Conservation (phyloP, 1,284 basidiomycete genomes). For the Leucoagaricus sp. region DNA sequence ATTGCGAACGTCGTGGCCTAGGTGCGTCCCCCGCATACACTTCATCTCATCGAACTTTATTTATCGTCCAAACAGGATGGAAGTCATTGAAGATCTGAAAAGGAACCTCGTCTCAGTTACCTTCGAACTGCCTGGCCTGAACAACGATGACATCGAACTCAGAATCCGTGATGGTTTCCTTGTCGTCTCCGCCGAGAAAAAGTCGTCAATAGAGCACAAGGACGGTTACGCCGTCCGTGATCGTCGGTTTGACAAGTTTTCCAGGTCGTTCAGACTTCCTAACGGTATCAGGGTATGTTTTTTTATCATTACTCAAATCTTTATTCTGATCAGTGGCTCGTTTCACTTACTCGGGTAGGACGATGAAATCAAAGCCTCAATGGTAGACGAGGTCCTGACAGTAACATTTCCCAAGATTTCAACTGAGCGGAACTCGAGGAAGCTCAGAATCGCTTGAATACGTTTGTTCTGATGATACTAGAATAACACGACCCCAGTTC, state of each 20-base stretch:
- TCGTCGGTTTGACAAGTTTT: constrained; percentile 16
- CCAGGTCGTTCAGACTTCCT: constrained; percentile 14
- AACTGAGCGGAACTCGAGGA: constrained; percentile 15
- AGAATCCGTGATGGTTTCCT: constrained; percentile 9
- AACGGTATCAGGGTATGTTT: constrained; percentile 13
- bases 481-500: too few species aligned
- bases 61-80: constrained; percentile 36
- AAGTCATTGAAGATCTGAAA: constrained; percentile 44
- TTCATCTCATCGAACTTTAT: neutral
- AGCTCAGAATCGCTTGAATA: constrained; percentile 2
- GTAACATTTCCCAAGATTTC: constrained; percentile 43
- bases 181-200: constrained; percentile 11
- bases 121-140: constrained; percentile 32
- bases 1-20: neutral
- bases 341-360: constrained; percentile 28
- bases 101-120: constrained; percentile 44
- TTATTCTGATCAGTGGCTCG: neutral
- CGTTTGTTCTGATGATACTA: too few species aligned
- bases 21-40: neutral
- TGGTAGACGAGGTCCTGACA: constrained; percentile 45
- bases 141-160: constrained; percentile 15
- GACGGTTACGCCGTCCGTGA: constrained; percentile 14
- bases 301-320: neutral
- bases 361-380: constrained; percentile 43
- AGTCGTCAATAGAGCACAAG: constrained; percentile 8